A percentile compares a stretch with the other conserved stretches of the same genome.
phyloP scores from a whole-genome alignment of 1,139 yeast species.

The Candida glucosophila region DNA sequence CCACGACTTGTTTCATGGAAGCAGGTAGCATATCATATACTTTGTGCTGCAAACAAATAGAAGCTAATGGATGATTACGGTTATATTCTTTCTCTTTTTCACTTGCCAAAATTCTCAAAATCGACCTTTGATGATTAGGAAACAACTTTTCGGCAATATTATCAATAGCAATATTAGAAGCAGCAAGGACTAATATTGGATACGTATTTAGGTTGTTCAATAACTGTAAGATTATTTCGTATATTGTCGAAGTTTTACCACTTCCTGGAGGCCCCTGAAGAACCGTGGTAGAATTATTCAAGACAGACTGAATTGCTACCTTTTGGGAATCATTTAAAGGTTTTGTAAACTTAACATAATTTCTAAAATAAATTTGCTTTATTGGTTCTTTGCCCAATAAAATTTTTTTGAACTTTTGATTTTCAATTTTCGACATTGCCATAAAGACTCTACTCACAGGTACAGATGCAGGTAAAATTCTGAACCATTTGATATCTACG shows the following conservation, averaged over 20 bases:
- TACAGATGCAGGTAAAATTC: slow-evolving; percentile 53
- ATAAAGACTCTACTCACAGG: slow-evolving; percentile 54
- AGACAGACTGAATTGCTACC: slow-evolving; percentile 57
- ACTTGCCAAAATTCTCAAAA: slow-evolving; percentile 51
- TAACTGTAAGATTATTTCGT: slow-evolving; percentile 57
- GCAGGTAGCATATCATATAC: slow-evolving; percentile 42
- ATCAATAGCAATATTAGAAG: slow-evolving; percentile 69
- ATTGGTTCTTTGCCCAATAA: slow-evolving; percentile 54
- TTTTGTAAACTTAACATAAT: slow-evolving; percentile 41
- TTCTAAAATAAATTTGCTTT: slow-evolving; percentile 48
- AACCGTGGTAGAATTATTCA: slow-evolving; percentile 58
- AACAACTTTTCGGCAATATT: slow-evolving; percentile 65
- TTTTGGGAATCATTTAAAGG: slow-evolving; percentile 57
- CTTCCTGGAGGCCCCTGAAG: slow-evolving; percentile 67
- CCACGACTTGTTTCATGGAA: slow-evolving; percentile 30
- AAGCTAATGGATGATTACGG: slow-evolving; percentile 43
- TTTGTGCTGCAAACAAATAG: slow-evolving; percentile 58
- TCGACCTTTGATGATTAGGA: slow-evolving; percentile 39
- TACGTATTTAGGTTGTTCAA: slow-evolving; percentile 45
- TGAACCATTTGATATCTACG: slow-evolving; percentile 30
- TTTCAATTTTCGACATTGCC: slow-evolving; percentile 54
- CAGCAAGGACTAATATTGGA: slow-evolving; percentile 68
- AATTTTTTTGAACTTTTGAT: slow-evolving; percentile 50
- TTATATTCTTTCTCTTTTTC: slow-evolving; percentile 57
- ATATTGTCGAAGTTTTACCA: slow-evolving; percentile 59